Conservation (phyloP, 805 yeast genomes). For the Kockiozyma suomiensis region DNA sequence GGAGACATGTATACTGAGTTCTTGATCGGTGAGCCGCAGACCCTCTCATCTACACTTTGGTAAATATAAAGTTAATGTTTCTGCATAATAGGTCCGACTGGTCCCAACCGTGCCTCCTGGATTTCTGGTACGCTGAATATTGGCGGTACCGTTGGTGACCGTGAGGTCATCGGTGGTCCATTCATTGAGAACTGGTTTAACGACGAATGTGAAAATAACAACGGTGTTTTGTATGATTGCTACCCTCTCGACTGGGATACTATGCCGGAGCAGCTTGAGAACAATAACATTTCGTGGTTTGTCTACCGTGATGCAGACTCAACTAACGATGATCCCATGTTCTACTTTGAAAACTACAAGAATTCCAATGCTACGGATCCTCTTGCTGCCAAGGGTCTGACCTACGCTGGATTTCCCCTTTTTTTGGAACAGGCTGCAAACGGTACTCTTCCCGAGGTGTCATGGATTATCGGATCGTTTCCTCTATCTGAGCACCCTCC, state of each 20-base stretch:
- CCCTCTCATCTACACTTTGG: background rate
- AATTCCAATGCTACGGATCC: slow-evolving; percentile 17
- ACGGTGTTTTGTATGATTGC: slow-evolving; percentile 30
- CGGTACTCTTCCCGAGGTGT: slow-evolving; percentile 37
- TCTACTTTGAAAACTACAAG: slow-evolving; percentile 33
- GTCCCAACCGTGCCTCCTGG: slow-evolving; percentile 38
- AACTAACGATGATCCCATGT: slow-evolving; percentile 35
- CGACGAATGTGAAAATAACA: slow-evolving; percentile 20
- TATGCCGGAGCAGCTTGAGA: slow-evolving; percentile 32
- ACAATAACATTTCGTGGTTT: slow-evolving; percentile 33
- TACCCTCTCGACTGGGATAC: slow-evolving; percentile 37
- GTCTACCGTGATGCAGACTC: slow-evolving; percentile 35
- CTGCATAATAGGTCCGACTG: slow-evolving; percentile 31
- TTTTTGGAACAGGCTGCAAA: slow-evolving; percentile 34
- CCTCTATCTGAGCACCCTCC: slow-evolving; percentile 39
- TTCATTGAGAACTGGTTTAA: slow-evolving; percentile 34
- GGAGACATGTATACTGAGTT: slow-evolving; percentile 39
- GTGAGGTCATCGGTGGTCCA: slow-evolving; percentile 33
- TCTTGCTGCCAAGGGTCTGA: slow-evolving; percentile 31
- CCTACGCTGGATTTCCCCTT: slow-evolving; percentile 33
- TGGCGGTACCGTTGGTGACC: slow-evolving; percentile 32
- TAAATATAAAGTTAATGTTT: background rate
- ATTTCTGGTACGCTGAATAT: slow-evolving; percentile 37
- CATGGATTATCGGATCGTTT: slow-evolving; percentile 35
- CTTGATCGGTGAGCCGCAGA: slow-evolving; percentile 30